Percentiles rank a stretch among this genome's conserved stretches.
Conservation (phyloP, 805 yeast genomes). For the Yarrowia keelungensis region DNA sequence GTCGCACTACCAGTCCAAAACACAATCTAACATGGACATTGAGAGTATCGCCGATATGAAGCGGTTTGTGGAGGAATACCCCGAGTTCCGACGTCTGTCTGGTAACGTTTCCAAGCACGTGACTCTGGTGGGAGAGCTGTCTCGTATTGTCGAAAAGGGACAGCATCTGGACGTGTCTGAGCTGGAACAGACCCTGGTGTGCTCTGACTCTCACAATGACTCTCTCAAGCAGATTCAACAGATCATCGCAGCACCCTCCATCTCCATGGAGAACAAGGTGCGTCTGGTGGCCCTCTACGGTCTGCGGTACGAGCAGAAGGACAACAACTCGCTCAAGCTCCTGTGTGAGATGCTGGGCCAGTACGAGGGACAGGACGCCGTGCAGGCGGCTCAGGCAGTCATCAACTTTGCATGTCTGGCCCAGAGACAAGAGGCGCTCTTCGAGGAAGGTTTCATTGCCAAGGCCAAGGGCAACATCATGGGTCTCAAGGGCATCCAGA, state of each 20-base stretch:
- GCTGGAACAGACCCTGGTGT: slow-evolving; percentile 83
- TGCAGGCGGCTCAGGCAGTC: slow-evolving; percentile 56
- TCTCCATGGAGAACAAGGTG: slow-evolving; percentile 64
- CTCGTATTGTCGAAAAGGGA: slow-evolving; percentile 66
- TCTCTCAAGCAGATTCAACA: slow-evolving; percentile 66
- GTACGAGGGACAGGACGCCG: slow-evolving; percentile 48
- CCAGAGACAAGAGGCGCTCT: slow-evolving; percentile 56
- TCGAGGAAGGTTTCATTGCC: slow-evolving; percentile 52
- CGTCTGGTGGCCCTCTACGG: slow-evolving; percentile 78
- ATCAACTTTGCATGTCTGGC: slow-evolving; percentile 54
- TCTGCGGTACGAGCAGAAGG: slow-evolving; percentile 66
- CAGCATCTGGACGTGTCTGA: slow-evolving; percentile 87
- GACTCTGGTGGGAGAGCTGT: slow-evolving; percentile 85
- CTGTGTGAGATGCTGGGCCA: slow-evolving; percentile 43
- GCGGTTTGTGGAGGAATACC: slow-evolving; percentile 87
- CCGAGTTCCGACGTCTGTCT: slow-evolving; percentile 88
- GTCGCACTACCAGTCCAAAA: slow-evolving; percentile 57
- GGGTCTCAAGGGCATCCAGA: slow-evolving; percentile 56
- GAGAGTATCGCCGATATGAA: slow-evolving; percentile 89
- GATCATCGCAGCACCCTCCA: slow-evolving; percentile 55
- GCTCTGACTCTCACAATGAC: slow-evolving; percentile 62
- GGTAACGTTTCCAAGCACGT: slow-evolving; percentile 92
- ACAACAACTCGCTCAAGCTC: slow-evolving; percentile 54
- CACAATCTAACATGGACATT: slow-evolving; percentile 74
- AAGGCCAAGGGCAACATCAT: slow-evolving; percentile 55